Evolutionary conservation across 2,329 filamentous ascomycete species (phyloP), one percentile per base, ranked within the genome.

Genomic region (Aspergillus sp.): DNA sequence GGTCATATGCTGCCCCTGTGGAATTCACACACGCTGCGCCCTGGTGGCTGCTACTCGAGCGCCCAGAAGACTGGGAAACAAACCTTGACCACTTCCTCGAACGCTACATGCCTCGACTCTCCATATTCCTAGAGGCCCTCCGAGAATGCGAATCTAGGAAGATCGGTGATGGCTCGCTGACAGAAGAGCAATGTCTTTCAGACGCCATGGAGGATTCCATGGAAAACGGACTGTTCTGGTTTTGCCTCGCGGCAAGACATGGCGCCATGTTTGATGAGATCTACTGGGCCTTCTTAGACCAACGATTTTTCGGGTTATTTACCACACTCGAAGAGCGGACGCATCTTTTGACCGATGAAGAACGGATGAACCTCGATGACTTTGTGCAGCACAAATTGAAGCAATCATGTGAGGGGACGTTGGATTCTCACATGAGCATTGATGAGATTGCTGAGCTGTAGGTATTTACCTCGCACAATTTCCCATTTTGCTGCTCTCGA

Each of bases 261-360:
- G 55, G 53, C 46, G 57, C 54, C 46, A 51, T 57, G 49, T 62
- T 64, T 49, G 61, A 65, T 54, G 58, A 60, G 30, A 60, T 63
- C 39, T 64, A 63, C 46, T 64, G 59, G 60, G 44, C 49, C 23
- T 59, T 60, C 22, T 56, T 65, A 42, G 57, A 65, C 52, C 45
- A 38, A 42, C 54, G 43, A 44, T 58, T 58, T 44, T 59, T 55
- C 48, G 60, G 60, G 25, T 45, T 46, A n/a, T 60, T 60, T 38
- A 56, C 53, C 15, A 54, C 54, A 7, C 50, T 59, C 27, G 52
- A 62, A 37, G 57, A 60, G 46, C 52, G 58, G 33, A 3, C 57
- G 23, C 10, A 32, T 33, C 43, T 60, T 9, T 43, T 65, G 17
- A 59, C 52, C 43, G 46, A 38, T 15, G 60, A 63, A 43, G 59